A percentile compares a stretch with the other conserved stretches of the same genome.
phyloP scores from a whole-genome alignment of 371 early-diverging fungal genomes.

The Lichtheimia hyalospora region DNA sequence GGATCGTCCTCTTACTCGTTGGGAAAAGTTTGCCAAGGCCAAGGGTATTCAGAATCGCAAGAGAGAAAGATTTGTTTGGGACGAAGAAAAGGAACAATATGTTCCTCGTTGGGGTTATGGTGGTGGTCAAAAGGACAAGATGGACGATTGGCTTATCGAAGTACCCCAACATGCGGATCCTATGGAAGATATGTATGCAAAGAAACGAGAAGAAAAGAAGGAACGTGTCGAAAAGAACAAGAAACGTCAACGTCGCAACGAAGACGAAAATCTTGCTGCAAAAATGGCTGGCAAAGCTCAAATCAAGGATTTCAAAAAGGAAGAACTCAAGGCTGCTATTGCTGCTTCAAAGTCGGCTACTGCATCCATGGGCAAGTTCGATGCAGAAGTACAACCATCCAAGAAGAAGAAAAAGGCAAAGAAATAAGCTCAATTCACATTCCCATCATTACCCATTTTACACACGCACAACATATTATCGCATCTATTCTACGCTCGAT shows the following conservation, averaged over 20 bases:
- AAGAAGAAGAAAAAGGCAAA: conserved; percentile 4
- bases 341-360: conserved; percentile 75
- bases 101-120: conserved; percentile 92
- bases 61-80: conserved; percentile 80
- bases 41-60: conserved; percentile 97
- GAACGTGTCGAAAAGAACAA: conserved; percentile 86
- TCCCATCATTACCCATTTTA: background rate
- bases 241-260: conserved; percentile 81
- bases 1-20: conserved; percentile 88
- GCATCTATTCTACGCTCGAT: too few species aligned
- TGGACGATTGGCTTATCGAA: conserved; percentile 89
- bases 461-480: background rate
- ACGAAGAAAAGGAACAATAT: conserved; percentile 88
- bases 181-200: conserved; percentile 84
- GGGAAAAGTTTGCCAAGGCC: conserved; percentile 99
- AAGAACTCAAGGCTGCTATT: conserved; percentile 66
- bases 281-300: conserved; percentile 50
- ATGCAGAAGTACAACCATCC: conserved; percentile 59
- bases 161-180: conserved; percentile 84
- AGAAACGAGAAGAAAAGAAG: conserved; percentile 79
- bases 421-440: conserved; percentile 1
- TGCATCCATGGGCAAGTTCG: conserved; percentile 90
- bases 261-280: conserved; percentile 70
- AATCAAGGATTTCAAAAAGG: conserved; percentile 60
- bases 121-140: conserved; percentile 72